Percentiles rank a stretch among this genome's conserved stretches.
Evolutionary conservation across 2,329 filamentous ascomycete species (phyloP).

Genomic region (Botrytis hyacinthi): DNA sequence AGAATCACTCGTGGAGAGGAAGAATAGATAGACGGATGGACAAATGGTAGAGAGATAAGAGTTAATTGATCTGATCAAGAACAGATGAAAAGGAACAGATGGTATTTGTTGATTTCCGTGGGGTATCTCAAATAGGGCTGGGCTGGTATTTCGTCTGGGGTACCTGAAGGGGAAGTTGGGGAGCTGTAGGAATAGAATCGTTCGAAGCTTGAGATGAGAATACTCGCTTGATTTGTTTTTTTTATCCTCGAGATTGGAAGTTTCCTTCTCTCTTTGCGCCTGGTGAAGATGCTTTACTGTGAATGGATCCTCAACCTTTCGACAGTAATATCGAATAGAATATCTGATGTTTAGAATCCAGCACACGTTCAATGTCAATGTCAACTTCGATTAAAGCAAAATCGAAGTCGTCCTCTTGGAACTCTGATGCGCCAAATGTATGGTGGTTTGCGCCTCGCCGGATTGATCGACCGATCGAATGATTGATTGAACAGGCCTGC

Average conservation of each 20-base stretch:
- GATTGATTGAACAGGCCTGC: neutral
- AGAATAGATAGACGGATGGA: neutral
- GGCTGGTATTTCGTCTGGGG: neutral
- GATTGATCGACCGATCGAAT: neutral
- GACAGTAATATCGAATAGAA: neutral
- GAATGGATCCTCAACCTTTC: neutral
- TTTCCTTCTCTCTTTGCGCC: neutral
- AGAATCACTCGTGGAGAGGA: neutral
- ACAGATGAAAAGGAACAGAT: neutral
- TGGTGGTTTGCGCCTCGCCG: neutral
- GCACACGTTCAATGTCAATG: neutral
- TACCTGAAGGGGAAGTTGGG: neutral
- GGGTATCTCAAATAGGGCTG: constrained; percentile 2
- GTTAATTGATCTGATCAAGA: neutral
- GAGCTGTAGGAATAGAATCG: neutral
- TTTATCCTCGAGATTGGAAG: neutral
- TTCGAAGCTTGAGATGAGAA: neutral
- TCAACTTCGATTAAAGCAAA: neutral
- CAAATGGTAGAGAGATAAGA: neutral
- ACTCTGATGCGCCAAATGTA: neutral
- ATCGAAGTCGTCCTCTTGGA: neutral
- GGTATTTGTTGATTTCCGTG: constrained; percentile 1
- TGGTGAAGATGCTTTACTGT: neutral
- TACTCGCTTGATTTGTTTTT: no score
- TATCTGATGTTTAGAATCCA: neutral